phyloP scores from a whole-genome alignment of 2,329 filamentous ascomycete genomes.

The Penicillium sp. region DNA sequence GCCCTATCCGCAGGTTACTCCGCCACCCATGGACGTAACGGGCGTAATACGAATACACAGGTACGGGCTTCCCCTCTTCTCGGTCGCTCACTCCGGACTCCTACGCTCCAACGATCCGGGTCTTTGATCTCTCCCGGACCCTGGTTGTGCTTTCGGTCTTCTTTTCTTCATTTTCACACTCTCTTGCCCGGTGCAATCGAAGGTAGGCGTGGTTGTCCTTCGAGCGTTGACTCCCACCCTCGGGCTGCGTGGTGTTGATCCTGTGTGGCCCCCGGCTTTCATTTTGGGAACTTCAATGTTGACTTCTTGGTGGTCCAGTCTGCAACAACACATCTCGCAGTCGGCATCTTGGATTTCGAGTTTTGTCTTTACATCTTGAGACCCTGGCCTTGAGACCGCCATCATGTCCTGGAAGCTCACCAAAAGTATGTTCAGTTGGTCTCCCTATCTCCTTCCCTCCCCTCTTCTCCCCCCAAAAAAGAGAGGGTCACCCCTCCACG shows the following conservation, averaged over 20 bases:
- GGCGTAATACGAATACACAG: no score
- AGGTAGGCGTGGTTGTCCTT: neutral
- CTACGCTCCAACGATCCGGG: no score
- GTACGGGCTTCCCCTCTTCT: neutral
- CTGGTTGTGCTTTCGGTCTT: neutral
- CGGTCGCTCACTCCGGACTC: neutral
- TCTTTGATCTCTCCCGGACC: no score
- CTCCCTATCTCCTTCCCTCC: slow-evolving; percentile 18
- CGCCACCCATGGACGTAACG: no score
- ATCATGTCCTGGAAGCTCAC: slow-evolving; percentile 75
- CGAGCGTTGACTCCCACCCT: no score
- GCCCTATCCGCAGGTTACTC: no score
- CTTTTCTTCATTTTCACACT: no score
- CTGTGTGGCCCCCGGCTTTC: slow-evolving; percentile 17
- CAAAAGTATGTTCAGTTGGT: slow-evolving; percentile 61
- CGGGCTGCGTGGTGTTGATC: slow-evolving; percentile 15
- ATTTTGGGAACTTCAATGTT: slow-evolving; percentile 24
- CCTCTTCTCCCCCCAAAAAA: slow-evolving; percentile 12
- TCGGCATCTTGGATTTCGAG: slow-evolving; percentile 20
- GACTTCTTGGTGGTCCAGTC: slow-evolving; percentile 24
- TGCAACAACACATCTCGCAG: slow-evolving; percentile 20
- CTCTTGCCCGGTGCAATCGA: no score
- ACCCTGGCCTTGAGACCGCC: slow-evolving; percentile 22
- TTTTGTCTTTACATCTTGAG: slow-evolving; percentile 13
- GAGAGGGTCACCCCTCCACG: slow-evolving; percentile 10